A percentile compares a stretch with the other conserved stretches of the same genome.
phyloP scores from a whole-genome alignment of 2,329 filamentous ascomycete species.

The Pestalotiopsis sp. region DNA sequence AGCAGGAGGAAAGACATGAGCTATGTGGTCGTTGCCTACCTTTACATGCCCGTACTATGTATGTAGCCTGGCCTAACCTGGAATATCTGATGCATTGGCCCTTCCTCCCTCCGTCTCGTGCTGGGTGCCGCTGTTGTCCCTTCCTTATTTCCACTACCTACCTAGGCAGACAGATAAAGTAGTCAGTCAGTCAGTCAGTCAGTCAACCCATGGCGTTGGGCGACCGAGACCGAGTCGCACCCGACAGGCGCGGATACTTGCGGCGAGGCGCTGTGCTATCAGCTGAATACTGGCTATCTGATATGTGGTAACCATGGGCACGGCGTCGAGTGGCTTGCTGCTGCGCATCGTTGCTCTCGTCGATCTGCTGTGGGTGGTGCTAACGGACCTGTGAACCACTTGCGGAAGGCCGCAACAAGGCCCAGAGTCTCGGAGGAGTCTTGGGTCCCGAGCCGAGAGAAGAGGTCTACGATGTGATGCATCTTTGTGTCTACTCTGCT shows the following conservation, averaged over 20 bases:
- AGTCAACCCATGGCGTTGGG: slow-evolving; percentile 3
- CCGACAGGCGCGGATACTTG: slow-evolving; percentile 6
- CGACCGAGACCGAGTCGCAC: background rate
- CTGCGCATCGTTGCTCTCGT: background rate
- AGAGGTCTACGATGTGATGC: background rate
- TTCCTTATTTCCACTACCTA: too few relatives aligned
- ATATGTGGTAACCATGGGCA: background rate
- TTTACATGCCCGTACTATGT: background rate
- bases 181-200: too few relatives aligned
- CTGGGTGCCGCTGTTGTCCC: slow-evolving; percentile 1
- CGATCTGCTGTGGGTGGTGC: background rate
- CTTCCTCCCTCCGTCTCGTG: background rate
- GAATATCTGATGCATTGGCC: too few relatives aligned
- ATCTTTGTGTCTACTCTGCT: background rate
- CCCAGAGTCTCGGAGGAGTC: background rate
- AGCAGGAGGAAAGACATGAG: too few relatives aligned
- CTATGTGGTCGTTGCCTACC: background rate
- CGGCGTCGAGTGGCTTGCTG: slow-evolving; percentile 1
- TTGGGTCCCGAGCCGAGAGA: background rate
- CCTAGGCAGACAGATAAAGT: too few relatives aligned
- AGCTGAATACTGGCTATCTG: background rate
- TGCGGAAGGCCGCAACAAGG: slow-evolving; percentile 5
- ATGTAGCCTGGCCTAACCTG: too few relatives aligned
- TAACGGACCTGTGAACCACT: background rate
- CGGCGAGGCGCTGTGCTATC: background rate